Conservation (phyloP, 257 asterid species). For the Scutellaria galericulata region DNA sequence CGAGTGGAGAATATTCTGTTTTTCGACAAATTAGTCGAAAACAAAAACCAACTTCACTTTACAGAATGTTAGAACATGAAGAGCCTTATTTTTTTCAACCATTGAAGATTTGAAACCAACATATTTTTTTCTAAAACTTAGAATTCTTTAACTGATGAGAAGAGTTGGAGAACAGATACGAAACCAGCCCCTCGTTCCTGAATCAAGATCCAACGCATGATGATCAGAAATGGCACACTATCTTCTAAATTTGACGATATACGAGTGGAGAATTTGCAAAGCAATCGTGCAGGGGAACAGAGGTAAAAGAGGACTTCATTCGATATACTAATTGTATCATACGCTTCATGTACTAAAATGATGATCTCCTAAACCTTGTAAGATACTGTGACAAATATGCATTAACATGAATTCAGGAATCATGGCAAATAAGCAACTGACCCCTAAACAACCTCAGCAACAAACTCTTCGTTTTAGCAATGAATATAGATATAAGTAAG, state of each 20-base stretch:
- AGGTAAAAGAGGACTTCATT: background rate
- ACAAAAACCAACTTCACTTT: too few species aligned
- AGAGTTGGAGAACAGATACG: too few species aligned
- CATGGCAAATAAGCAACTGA: background rate
- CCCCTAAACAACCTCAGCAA: background rate
- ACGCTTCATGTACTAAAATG: background rate
- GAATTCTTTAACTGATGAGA: too few species aligned
- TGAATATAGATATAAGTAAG: background rate
- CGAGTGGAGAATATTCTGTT: too few species aligned
- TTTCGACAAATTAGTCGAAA: too few species aligned
- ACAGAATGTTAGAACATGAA: too few species aligned
- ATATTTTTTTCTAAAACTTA: too few species aligned
- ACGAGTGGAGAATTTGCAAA: background rate
- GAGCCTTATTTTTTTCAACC: too few species aligned
- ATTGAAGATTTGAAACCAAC: too few species aligned
- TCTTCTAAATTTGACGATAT: background rate
- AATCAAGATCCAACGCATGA: too few species aligned
- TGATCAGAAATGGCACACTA: too few species aligned
- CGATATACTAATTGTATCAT: background rate
- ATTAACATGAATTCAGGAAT: constrained; percentile 14
- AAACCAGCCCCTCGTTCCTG: too few species aligned
- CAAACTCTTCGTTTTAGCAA: background rate
- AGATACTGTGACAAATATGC: background rate
- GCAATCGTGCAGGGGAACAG: background rate
- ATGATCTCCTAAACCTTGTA: background rate